Conservation (phyloP, 1,284 basidiomycete species). For the Austroboletus niveus region DNA sequence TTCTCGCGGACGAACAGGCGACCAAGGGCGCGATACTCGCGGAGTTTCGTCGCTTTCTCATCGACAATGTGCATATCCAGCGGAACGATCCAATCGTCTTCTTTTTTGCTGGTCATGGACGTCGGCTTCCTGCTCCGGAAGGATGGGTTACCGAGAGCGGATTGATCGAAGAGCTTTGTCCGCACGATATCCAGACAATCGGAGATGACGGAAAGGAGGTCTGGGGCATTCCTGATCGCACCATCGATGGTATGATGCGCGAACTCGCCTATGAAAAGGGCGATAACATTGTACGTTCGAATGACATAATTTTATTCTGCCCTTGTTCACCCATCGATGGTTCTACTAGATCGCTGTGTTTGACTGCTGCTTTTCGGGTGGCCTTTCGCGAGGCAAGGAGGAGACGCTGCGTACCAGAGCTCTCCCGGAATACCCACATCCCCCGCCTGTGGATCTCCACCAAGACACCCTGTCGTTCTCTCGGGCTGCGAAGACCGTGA, state of each 20-base stretch:
- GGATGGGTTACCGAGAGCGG: constrained; percentile 20
- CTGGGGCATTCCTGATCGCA: constrained; percentile 44
- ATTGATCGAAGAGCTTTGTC: constrained; percentile 34
- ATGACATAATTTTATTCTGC: too few relatives aligned
- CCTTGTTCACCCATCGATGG: background rate
- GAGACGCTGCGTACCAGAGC: background rate
- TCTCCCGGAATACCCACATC: too few relatives aligned
- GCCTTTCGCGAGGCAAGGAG: constrained; percentile 10
- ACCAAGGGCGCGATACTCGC: too few relatives aligned
- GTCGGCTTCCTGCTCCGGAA: too few relatives aligned
- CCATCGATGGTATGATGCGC: constrained; percentile 49
- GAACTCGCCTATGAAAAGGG: constrained; percentile 53
- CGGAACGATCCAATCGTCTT: too few relatives aligned
- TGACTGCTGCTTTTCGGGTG: background rate
- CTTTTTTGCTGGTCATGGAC: too few relatives aligned
- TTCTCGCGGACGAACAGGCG: too few relatives aligned
- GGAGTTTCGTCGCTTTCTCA: too few relatives aligned
- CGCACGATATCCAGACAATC: constrained; percentile 40
- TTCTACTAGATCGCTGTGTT: background rate
- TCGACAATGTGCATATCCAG: too few relatives aligned
- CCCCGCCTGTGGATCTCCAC: too few relatives aligned
- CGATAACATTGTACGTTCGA: constrained; percentile 46
- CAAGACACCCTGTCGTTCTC: too few relatives aligned
- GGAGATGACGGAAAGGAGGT: constrained; percentile 40
- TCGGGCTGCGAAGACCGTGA: too few relatives aligned